A percentile compares a stretch with the other conserved stretches of the same genome.
These are phyloP conservation scores for Gentiana macrophylla DNA, from an alignment of 257 asterid genomes.

Conservation along the genomic window DNA sequence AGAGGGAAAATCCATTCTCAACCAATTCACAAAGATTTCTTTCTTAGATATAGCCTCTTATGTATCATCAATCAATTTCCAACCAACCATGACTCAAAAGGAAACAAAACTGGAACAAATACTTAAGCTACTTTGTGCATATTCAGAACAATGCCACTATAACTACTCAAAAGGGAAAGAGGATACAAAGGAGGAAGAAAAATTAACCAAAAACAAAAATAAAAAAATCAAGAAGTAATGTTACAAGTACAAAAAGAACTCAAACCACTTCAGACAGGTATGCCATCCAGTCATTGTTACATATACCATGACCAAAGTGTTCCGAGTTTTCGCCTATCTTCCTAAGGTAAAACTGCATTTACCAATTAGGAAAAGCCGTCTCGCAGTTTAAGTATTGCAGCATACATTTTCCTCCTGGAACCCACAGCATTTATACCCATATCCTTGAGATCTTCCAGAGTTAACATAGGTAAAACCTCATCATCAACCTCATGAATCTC, in stretches of 20 bases:
- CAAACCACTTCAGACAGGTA: constrained; percentile 22
- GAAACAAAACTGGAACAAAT: constrained; percentile 14
- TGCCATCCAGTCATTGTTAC: constrained; percentile 2
- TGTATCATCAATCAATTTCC: constrained; percentile 28
- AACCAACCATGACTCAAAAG: constrained; percentile 14
- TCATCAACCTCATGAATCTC: constrained; percentile 91
- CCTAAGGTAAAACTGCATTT: constrained; percentile 10
- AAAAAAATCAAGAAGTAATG: constrained; percentile 11
- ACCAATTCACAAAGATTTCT: constrained; percentile 15
- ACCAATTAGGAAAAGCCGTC: constrained; percentile 48
- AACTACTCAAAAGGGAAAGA: constrained; percentile 16
- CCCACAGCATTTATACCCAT: constrained; percentile 94
- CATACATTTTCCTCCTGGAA: constrained; percentile 72
- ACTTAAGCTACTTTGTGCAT: constrained; percentile 20
- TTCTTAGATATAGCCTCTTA: constrained; percentile 19
- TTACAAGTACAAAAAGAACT: constrained; percentile 23
- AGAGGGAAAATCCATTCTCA: background rate
- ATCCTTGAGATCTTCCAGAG: constrained; percentile 89
- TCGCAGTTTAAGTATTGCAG: constrained; percentile 54
- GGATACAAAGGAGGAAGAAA: constrained; percentile 9
- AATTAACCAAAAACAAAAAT: constrained; percentile 4
- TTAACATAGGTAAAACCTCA: constrained; percentile 69
- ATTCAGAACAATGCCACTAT: constrained; percentile 22
- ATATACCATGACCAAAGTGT: constrained; percentile 8
- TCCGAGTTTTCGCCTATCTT: constrained; percentile 2